Evolutionary conservation across 805 yeast genomes (phyloP).

Genomic region (Isabelozyma pseudorhagii): DNA sequence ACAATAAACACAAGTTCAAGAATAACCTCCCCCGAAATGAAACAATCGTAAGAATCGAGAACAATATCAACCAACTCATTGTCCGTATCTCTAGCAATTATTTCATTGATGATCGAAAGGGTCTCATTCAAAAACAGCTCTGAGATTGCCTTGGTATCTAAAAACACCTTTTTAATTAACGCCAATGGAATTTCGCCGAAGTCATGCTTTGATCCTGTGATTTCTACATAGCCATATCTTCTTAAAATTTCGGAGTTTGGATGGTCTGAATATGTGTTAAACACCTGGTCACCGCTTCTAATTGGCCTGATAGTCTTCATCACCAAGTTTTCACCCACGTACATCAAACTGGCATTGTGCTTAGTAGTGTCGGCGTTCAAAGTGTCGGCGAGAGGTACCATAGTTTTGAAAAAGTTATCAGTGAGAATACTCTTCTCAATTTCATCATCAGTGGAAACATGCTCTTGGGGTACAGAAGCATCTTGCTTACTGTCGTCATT

Average conservation of each 20-base stretch:
- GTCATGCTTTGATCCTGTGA: slow-evolving; percentile 67
- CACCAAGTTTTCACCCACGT: slow-evolving; percentile 48
- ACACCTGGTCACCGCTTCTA: slow-evolving; percentile 66
- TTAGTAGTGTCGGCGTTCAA: slow-evolving; percentile 79
- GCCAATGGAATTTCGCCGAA: slow-evolving; percentile 69
- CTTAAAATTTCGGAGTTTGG: slow-evolving; percentile 90
- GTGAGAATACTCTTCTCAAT: slow-evolving; percentile 6
- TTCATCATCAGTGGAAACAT: slow-evolving; percentile 2
- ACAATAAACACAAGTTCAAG: slow-evolving; percentile 57
- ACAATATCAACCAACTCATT: slow-evolving; percentile 40
- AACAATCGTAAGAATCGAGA: slow-evolving; percentile 63
- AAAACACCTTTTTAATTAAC: slow-evolving; percentile 37
- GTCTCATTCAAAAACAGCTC: slow-evolving; percentile 31
- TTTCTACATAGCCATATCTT: slow-evolving; percentile 88
- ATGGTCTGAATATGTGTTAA: slow-evolving; percentile 85
- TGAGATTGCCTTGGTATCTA: slow-evolving; percentile 13
- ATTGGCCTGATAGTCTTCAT: slow-evolving; percentile 71
- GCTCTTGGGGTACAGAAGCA: background rate
- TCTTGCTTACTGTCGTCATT: slow-evolving; percentile 6
- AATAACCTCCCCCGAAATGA: slow-evolving; percentile 50
- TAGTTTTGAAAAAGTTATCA: slow-evolving; percentile 59
- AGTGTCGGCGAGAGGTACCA: slow-evolving; percentile 93
- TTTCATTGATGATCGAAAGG: slow-evolving; percentile 20
- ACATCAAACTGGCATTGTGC: slow-evolving; percentile 71
- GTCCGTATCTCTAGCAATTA: slow-evolving; percentile 30